phyloP scores from a whole-genome alignment of 176 grass and related monocot species.

The Cenchrus americanus region DNA sequence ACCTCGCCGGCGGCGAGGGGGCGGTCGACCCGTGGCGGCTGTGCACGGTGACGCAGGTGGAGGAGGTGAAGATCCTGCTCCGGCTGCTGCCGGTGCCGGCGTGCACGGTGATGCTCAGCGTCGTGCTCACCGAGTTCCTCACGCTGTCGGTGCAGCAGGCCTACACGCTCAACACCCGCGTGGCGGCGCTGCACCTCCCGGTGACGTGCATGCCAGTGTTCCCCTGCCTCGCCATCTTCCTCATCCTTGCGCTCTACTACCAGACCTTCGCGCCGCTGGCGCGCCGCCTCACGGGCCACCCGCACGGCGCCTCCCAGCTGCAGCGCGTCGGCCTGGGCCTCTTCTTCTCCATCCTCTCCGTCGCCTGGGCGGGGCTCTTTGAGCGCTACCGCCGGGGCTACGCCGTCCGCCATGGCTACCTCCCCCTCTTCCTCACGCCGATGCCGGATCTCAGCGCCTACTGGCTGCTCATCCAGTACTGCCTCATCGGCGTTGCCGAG shows the following conservation, averaged over 20 bases:
- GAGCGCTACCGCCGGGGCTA: constrained; percentile 83
- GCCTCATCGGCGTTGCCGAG: constrained; percentile 91
- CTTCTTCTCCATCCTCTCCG: constrained; percentile 71
- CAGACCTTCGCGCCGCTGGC: constrained; percentile 70
- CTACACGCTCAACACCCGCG: constrained; percentile 82
- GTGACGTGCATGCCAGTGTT: constrained; percentile 98
- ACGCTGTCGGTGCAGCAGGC: constrained; percentile 94
- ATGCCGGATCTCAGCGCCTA: constrained; percentile 91
- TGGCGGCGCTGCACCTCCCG: constrained; percentile 64
- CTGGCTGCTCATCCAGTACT: constrained; percentile 96
- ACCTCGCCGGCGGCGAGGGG: not conserved
- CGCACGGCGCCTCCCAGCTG: constrained; percentile 88
- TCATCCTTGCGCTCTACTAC: constrained; percentile 87
- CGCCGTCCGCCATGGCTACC: constrained; percentile 69
- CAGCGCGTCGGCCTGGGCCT: constrained; percentile 86
- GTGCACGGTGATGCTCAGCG: constrained; percentile 87
- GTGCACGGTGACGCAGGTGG: constrained; percentile 87
- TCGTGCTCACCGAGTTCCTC: constrained; percentile 86
- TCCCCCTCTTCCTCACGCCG: constrained; percentile 57
- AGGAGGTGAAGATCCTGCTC: constrained; percentile 93
- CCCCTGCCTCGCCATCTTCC: constrained; percentile 82
- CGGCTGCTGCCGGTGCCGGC: constrained; percentile 74
- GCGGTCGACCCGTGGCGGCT: constrained; percentile 59
- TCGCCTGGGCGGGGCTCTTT: constrained; percentile 75
- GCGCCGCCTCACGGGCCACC: constrained; percentile 77